Percentiles rank a stretch among this genome's conserved stretches.
phyloP scores from a whole-genome alignment of 2,329 filamentous ascomycete species.

The Pseudogymnoascus sp. region DNA sequence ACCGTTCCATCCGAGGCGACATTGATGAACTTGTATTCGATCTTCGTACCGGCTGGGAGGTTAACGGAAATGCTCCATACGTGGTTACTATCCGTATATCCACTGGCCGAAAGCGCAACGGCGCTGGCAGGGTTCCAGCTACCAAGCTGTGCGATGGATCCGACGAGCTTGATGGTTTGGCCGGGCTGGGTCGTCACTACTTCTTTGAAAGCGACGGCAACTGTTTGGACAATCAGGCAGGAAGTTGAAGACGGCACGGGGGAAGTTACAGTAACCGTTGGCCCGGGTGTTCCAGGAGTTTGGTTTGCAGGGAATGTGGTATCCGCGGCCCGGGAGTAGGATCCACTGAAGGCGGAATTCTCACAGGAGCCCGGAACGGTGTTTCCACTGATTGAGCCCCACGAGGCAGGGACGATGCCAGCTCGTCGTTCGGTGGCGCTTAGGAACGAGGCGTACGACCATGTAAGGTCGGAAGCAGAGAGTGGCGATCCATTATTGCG shows the following conservation, averaged over 20 bases:
- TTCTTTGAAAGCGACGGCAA: constrained; percentile 55
- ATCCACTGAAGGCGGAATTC: constrained; percentile 38
- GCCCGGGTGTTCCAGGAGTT: not conserved
- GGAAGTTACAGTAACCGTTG: constrained; percentile 12
- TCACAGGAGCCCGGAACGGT: constrained; percentile 43
- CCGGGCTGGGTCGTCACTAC: constrained; percentile 48
- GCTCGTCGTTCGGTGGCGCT: constrained; percentile 51
- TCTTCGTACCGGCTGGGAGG: constrained; percentile 43
- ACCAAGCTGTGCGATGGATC: constrained; percentile 50
- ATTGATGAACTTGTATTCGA: constrained; percentile 62
- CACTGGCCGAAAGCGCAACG: constrained; percentile 45
- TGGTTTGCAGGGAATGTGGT: constrained; percentile 38
- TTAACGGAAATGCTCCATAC: constrained; percentile 51
- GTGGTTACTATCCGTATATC: constrained; percentile 51
- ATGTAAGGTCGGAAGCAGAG: constrained; percentile 60
- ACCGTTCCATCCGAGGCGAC: constrained; percentile 44
- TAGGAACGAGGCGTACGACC: constrained; percentile 65
- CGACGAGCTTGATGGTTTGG: constrained; percentile 56
- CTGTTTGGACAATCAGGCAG: constrained; percentile 34
- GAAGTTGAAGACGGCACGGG: constrained; percentile 23
- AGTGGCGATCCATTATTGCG: constrained; percentile 44
- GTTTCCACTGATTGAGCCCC: constrained; percentile 40
- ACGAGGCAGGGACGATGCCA: constrained; percentile 46
- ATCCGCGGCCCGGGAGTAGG: constrained; percentile 39
- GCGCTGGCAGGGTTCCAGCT: constrained; percentile 50